phyloP scores from a whole-genome alignment of 805 yeast species.

The Candida morakotiae region DNA sequence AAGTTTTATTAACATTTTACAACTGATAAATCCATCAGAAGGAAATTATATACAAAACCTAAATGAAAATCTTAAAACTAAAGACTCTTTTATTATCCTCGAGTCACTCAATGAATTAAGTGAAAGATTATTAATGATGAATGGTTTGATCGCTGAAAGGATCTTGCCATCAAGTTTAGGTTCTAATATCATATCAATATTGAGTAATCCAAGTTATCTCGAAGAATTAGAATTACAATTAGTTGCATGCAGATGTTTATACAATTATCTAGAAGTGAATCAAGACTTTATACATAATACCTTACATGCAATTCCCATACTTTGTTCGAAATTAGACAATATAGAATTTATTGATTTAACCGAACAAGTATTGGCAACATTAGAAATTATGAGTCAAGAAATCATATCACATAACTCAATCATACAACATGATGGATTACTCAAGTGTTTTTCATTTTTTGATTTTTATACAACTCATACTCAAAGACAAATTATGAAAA shows the following conservation, averaged over 20 bases:
- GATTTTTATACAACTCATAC: constrained; percentile 90
- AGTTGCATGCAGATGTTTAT: constrained; percentile 78
- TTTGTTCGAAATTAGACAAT: constrained; percentile 64
- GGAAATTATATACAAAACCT: constrained; percentile 26
- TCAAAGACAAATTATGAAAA: constrained; percentile 73
- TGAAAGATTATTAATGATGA: constrained; percentile 65
- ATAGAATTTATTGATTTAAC: constrained; percentile 86
- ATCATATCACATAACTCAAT: constrained; percentile 47
- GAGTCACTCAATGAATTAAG: constrained; percentile 65
- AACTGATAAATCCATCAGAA: constrained; percentile 9
- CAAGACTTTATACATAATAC: constrained; percentile 60
- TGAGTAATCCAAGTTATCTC: constrained; percentile 53
- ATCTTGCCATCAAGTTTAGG: constrained; percentile 59
- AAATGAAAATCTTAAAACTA: constrained; percentile 37
- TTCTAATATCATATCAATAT: constrained; percentile 49
- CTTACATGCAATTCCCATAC: constrained; percentile 63
- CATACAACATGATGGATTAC: constrained; percentile 56
- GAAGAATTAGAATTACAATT: constrained; percentile 78
- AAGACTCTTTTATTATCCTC: constrained; percentile 57
- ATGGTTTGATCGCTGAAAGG: constrained; percentile 57
- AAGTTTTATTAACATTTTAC: too few relatives aligned
- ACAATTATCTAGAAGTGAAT: constrained; percentile 73
- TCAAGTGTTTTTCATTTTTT: constrained; percentile 63
- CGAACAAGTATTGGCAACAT: constrained; percentile 80
- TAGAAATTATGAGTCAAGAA: constrained; percentile 61